A percentile compares a stretch with the other conserved stretches of the same genome.
phyloP scores from a whole-genome alignment of 2,329 filamentous ascomycete genomes.

The Fusarium marasasianum region DNA sequence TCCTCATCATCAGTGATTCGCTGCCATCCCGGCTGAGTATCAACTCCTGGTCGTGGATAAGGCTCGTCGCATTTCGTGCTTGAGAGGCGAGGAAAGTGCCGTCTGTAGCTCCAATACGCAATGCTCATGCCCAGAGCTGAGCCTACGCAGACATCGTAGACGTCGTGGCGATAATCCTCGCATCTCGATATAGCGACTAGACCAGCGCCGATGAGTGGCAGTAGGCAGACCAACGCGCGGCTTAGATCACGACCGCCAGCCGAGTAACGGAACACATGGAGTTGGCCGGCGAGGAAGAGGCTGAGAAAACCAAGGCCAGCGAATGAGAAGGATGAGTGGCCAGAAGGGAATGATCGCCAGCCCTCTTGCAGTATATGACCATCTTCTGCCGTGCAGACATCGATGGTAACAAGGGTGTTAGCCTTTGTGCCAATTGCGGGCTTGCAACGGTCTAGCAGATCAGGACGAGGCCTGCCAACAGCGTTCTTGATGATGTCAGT shows the following conservation, averaged over 20 bases:
- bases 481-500: slow-evolving; percentile 93
- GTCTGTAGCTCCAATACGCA: slow-evolving; percentile 72
- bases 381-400: slow-evolving; percentile 77
- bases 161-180: slow-evolving; percentile 76
- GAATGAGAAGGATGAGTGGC: slow-evolving; percentile 83
- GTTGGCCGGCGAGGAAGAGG: slow-evolving; percentile 74
- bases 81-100: slow-evolving; percentile 68
- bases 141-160: slow-evolving; percentile 73
- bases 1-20: slow-evolving; percentile 66
- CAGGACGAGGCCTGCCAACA: slow-evolving; percentile 76
- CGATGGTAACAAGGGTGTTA: slow-evolving; percentile 67
- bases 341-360: slow-evolving; percentile 84
- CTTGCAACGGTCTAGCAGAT: slow-evolving; percentile 79
- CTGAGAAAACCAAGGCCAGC: slow-evolving; percentile 79
- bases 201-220: slow-evolving; percentile 69
- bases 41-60: slow-evolving; percentile 58
- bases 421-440: slow-evolving; percentile 63
- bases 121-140: slow-evolving; percentile 67
- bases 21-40: slow-evolving; percentile 49
- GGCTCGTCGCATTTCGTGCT: slow-evolving; percentile 66
- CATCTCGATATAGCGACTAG: slow-evolving; percentile 75
- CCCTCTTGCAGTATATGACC: slow-evolving; percentile 80
- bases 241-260: slow-evolving; percentile 61
- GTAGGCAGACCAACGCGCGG: slow-evolving; percentile 65
- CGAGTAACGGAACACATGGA: slow-evolving; percentile 63